These are phyloP conservation scores for Backusella tuberculispora DNA, from an alignment of 192 early-diverging fungal genomes.

Conservation along the genomic window DNA sequence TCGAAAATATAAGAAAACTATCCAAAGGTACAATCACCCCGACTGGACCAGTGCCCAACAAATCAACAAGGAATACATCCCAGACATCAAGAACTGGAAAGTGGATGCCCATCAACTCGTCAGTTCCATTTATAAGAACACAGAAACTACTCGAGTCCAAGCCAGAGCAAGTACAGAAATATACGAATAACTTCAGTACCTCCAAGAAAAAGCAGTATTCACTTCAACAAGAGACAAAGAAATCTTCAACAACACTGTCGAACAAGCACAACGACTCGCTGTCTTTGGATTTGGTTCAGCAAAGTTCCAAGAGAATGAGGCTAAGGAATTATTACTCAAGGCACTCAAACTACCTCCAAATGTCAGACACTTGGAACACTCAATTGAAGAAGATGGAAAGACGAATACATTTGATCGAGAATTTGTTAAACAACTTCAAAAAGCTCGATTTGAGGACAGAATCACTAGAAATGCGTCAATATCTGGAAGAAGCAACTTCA, in stretches of 20 bases:
- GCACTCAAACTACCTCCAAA: constrained; percentile 13
- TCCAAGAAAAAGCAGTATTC: background rate
- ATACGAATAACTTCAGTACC: too few species aligned
- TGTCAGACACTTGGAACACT: constrained; percentile 3
- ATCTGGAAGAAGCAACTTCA: too few species aligned
- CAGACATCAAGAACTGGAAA: too few species aligned
- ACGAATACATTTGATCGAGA: background rate
- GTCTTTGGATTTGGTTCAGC: constrained; percentile 23
- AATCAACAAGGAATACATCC: too few species aligned
- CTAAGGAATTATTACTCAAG: constrained; percentile 1
- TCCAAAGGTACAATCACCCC: too few species aligned
- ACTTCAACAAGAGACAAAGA: background rate
- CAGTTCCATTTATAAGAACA: background rate
- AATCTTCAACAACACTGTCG: background rate
- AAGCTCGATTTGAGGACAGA: too few species aligned
- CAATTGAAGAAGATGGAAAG: background rate
- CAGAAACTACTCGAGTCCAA: constrained; percentile 12
- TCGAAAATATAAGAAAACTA: too few species aligned
- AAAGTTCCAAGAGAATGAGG: constrained; percentile 1
- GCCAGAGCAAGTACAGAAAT: background rate
- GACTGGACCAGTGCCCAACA: too few species aligned
- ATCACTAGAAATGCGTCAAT: too few species aligned
- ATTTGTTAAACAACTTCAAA: background rate
- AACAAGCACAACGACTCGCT: constrained; percentile 6
- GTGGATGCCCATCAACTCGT: background rate